Conservation (phyloP, 2,329 filamentous ascomycete genomes). For the Hymenoscyphus fraxineus region DNA sequence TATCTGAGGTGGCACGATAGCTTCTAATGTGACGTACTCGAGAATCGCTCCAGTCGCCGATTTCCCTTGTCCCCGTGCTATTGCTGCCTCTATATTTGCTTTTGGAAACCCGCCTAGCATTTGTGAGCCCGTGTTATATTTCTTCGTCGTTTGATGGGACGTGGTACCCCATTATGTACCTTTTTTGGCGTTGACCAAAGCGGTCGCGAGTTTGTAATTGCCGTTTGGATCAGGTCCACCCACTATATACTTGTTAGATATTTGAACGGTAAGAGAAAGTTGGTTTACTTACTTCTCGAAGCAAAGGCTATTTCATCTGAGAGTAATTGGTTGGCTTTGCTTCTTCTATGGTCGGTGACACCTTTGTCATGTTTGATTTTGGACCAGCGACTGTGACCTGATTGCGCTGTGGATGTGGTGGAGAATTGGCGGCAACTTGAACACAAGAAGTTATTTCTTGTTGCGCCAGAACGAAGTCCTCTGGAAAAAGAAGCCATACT, state of each 20-base stretch:
- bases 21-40: constrained; percentile 76
- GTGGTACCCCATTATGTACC: constrained; percentile 40
- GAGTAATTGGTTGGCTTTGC: constrained; percentile 62
- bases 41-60: constrained; percentile 70
- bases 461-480: constrained; percentile 22
- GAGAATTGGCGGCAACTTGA: constrained; percentile 39
- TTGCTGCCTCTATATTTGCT: constrained; percentile 74
- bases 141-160: not conserved
- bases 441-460: constrained; percentile 22
- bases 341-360: constrained; percentile 77
- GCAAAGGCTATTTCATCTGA: constrained; percentile 70
- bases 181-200: constrained; percentile 77
- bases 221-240: constrained; percentile 68
- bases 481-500: constrained; percentile 31
- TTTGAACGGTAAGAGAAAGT: constrained; percentile 17
- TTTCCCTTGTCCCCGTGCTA: constrained; percentile 83
- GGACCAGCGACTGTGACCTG: constrained; percentile 90
- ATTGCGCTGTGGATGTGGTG: constrained; percentile 42
- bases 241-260: constrained; percentile 46
- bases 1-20: constrained; percentile 70
- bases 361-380: constrained; percentile 96
- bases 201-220: constrained; percentile 72
- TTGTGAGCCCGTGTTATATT: constrained; percentile 22
- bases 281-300: constrained; percentile 59
- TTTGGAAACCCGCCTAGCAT: constrained; percentile 71